Percentiles rank a stretch among this genome's conserved stretches.
phyloP scores from a whole-genome alignment of 441 rosid genomes.

The Jatropha podagrica region DNA sequence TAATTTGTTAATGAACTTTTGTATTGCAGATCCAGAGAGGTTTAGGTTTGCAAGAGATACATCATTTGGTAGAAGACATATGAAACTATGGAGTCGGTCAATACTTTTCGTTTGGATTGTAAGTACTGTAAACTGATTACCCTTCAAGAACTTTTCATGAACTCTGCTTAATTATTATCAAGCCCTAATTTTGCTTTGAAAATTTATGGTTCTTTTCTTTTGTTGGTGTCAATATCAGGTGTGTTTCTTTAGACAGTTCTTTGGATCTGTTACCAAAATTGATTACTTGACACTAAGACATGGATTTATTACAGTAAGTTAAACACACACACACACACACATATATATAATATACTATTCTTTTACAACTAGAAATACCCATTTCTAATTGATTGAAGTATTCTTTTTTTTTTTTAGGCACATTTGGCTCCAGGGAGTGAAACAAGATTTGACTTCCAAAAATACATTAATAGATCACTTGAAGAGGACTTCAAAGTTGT shows the following conservation, averaged over 20 bases:
- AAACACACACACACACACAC: background rate
- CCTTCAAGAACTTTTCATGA: background rate
- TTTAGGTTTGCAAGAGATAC: conserved; percentile 94
- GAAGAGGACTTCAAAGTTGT: conserved; percentile 88
- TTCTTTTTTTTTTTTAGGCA: conserved; percentile 53
- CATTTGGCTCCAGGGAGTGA: conserved; percentile 84
- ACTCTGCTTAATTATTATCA: background rate
- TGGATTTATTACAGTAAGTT: conserved; percentile 76
- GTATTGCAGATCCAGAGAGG: conserved; percentile 87
- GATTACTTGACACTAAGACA: conserved; percentile 89
- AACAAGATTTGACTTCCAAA: conserved; percentile 72
- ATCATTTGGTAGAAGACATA: conserved; percentile 83
- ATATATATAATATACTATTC: background rate
- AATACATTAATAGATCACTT: conserved; percentile 79
- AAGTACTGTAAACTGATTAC: conserved; percentile 29
- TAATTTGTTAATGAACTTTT: conserved; percentile 1
- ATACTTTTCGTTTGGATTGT: conserved; percentile 77
- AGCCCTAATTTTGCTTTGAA: background rate
- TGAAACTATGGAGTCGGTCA: conserved; percentile 71
- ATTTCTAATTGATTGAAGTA: background rate
- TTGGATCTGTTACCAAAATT: conserved; percentile 79
- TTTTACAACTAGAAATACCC: background rate
- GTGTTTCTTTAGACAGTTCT: conserved; percentile 96
- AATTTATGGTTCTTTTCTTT: background rate
- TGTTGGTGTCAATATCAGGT: conserved; percentile 44